Conservation (phyloP, 441 rosid genomes). For the Gossypium lobatum region DNA sequence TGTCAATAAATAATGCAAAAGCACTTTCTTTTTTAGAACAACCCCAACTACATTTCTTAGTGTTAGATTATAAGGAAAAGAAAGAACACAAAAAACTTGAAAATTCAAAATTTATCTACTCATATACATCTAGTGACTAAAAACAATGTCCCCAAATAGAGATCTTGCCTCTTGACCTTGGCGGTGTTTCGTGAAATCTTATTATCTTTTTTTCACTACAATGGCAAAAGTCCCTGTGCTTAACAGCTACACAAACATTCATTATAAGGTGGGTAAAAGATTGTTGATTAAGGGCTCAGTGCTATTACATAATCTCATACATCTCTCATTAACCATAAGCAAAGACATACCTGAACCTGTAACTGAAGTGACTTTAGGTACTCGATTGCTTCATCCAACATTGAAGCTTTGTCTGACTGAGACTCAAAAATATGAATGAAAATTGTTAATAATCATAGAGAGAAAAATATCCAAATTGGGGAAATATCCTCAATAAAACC, state of each 20-base stretch:
- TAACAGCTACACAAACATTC: neutral
- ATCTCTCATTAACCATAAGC: neutral
- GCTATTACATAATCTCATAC: neutral
- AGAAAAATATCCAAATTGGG: neutral
- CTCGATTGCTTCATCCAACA: constrained; percentile 90
- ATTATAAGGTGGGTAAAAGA: neutral
- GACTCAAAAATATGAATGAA: constrained; percentile 11
- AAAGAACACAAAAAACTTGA: neutral
- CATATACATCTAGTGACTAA: neutral
- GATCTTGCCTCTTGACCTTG: constrained; percentile 7
- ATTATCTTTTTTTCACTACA: constrained; percentile 1
- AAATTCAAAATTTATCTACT: neutral
- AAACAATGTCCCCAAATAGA: constrained; percentile 1
- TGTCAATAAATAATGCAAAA: constrained; percentile 23
- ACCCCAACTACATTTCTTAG: neutral
- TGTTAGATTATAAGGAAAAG: neutral
- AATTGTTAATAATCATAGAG: neutral
- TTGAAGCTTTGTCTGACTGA: constrained; percentile 88
- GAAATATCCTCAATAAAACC: neutral
- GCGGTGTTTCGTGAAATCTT: neutral
- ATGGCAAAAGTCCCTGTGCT: neutral
- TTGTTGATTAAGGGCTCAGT: neutral
- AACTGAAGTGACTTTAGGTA: constrained; percentile 68
- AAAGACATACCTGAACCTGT: constrained; percentile 61
- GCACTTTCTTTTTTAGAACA: neutral